Evolutionary conservation across 352 stramenopile species (phyloP), one percentile per base, ranked within the genome.

Genomic region (Globisporangium perplexum): DNA sequence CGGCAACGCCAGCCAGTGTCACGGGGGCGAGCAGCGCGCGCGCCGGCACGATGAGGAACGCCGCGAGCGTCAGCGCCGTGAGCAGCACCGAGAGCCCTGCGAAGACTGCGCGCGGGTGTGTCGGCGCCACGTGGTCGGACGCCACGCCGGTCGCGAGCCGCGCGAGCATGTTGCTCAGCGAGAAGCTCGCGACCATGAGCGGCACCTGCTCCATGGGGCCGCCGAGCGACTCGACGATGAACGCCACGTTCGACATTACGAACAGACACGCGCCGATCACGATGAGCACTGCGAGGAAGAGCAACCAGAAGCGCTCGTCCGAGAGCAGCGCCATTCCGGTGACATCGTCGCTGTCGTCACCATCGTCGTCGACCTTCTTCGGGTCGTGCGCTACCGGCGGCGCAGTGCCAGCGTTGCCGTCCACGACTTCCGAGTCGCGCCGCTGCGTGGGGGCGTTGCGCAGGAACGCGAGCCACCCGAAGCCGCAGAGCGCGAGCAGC

Each of bases 201-300:
- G 83, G 80, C 42, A 94, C 72, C 53, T 90, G 79, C 1, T 82
- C 65, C 47, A 77, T 61, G 1, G 68, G 64, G 0, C 79, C 81
- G 17, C 67, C 65, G 17, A 87, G 63, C 14, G 81, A 90, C 58
- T 94, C 81, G 35, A 92, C 74, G 47, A 94, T 87, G 60, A 94
- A 94, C 7, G 81, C 74, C 5, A 94, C 72, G 55, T 94, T 94
- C 28, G 83, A 88, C 77, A 94, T 90, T 45, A 94, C 69, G 49
- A 92, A 77, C 10, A 92, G 48, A 0, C 75, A 77, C 1, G 74
- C 73, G 24, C 83, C 83, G 60, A 94, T 76, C 28, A 82, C 55
- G 53, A 94, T 81, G 50, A 94, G 74, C 41, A 94, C 79, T 4
- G 76, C 66, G 7, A 74, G 60, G 47, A 94, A 92, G 14, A 94